Percentiles rank a stretch among this genome's conserved stretches.
Conservation (phyloP, 2,329 filamentous ascomycete species). For the Pezicula radicicola region DNA sequence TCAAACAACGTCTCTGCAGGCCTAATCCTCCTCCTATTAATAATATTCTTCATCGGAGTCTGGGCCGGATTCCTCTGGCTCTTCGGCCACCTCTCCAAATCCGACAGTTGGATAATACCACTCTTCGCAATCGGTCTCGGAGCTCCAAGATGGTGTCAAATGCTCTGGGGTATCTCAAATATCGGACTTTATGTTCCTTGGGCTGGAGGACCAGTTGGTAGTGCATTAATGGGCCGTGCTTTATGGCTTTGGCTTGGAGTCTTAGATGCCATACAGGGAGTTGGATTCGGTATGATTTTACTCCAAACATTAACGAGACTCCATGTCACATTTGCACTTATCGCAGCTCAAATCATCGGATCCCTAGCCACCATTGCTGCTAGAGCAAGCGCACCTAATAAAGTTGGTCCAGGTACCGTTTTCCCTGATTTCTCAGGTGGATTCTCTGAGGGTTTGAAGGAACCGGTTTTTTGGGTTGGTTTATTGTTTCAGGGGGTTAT, state of each 20-base stretch:
- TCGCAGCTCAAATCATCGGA: slow-evolving; percentile 60
- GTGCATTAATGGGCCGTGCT: slow-evolving; percentile 52
- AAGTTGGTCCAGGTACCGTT: slow-evolving; percentile 56
- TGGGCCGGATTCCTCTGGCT: slow-evolving; percentile 51
- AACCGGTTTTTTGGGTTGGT: slow-evolving; percentile 59
- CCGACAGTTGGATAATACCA: slow-evolving; percentile 64
- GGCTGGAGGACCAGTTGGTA: slow-evolving; percentile 50
- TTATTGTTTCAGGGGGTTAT: slow-evolving; percentile 54
- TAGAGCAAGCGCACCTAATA: slow-evolving; percentile 57
- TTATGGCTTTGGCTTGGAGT: slow-evolving; percentile 68
- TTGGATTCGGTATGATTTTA: slow-evolving; percentile 67
- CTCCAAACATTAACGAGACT: slow-evolving; percentile 62
- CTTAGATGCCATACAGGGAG: slow-evolving; percentile 61
- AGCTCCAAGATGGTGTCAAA: slow-evolving; percentile 65
- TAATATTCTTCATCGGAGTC: slow-evolving; percentile 50
- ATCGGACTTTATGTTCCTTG: slow-evolving; percentile 62
- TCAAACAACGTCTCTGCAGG: slow-evolving; percentile 45
- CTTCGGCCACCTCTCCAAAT: slow-evolving; percentile 53
- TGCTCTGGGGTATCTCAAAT: slow-evolving; percentile 61
- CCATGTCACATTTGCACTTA: slow-evolving; percentile 60
- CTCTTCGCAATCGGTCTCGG: slow-evolving; percentile 66
- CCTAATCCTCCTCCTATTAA: slow-evolving; percentile 53
- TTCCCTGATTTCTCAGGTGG: slow-evolving; percentile 58
- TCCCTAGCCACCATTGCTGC: slow-evolving; percentile 60
- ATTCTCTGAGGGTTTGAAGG: slow-evolving; percentile 40